Evolutionary conservation across 2,329 filamentous ascomycete species (phyloP), one percentile per base, ranked within the genome.

Genomic region (Colletotrichum falcatum): DNA sequence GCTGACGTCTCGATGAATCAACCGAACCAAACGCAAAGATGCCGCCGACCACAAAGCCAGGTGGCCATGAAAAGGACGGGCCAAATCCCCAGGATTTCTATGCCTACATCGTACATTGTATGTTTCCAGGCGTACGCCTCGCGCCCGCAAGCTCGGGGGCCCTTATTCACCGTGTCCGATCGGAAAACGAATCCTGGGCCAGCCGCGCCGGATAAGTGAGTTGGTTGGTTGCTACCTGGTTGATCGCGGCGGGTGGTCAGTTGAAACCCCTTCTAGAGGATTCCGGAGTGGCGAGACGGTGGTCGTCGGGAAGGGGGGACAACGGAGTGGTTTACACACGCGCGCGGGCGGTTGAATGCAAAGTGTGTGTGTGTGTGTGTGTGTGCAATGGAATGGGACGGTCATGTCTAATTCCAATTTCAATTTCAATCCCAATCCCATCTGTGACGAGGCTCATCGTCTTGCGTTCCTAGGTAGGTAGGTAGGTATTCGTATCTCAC

Each of bases 221-320:
- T 44, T 18, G 18, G 4, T 8, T n/a, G n/a, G 7, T 33, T 33
- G 3, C 4, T 4, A 42, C 18, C 35, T 26, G 7, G 4, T 60
- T 35, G 42, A n/a, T 37, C 7, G 42, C 39, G 61, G 67, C 39
- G 61, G 53, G 30, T 54, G 51, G 51, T n/a, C 44, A 46, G 58
- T n/a, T 49, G 64, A 62, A 53, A 39, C 53, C 28, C 53, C 48
- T 66, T 48, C 26, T 12, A 61, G 63, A 55, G 61, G 46, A 54
- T 55, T 55, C 55, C 55, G 23, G 49, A 56, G 62, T 35, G 48
- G 46, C 61, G 46, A 61, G 30, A 37, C 46, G 44, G 44, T 2
- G 4, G 58, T 23, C 11, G 11, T 14, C 7, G n/a, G n/a, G n/a
- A n/a, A n/a, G n/a, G 9, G 16, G 28, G 56, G 37, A 18, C n/a